Evolutionary conservation across 2,329 filamentous ascomycete genomes (phyloP), one percentile per base, ranked within the genome.

Genomic region (Talaromyces amestolkiae): DNA sequence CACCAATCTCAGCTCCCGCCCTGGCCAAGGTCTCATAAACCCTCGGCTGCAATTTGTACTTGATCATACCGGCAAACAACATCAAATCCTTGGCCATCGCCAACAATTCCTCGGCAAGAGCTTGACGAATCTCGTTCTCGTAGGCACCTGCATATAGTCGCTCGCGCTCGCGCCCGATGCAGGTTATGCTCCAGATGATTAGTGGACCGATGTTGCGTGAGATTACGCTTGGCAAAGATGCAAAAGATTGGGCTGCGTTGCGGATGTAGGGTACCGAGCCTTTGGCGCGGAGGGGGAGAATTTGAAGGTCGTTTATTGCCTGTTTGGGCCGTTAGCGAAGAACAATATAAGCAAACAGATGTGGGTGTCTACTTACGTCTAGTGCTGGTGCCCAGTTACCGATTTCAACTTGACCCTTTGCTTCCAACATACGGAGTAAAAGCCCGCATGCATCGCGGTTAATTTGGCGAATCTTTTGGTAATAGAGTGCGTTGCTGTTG

Each of bases 121-220:
- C 74, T 65, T 79, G 76, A 56, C 78, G 74, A 65, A 79, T 78
- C 61, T 80, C 78, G 65, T 77, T 80, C 70, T 90, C 92, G 77
- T 90, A 97, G 71, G 89, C 86, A 33, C 89, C 88, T 66, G 83
- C 85, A 64, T 85, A 84, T 56, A 96, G 84, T 67, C 88, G 82
- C 71, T 91, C 89, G 68, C 91, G 87, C 78, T 97, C 90, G 65
- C 88, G 86, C 59, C 90, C 89, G 78, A 93, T 96, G 80, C 91
- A 93, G 49, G 90, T 86, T 70, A 99, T 92, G 59, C 92, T 92
- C 95, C 95, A 98, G 81, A 97, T 90, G 68, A 99, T 85, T 68
- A 98, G 84, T 77, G 94, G 92, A 19, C 94, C 94, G 71, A 97
- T 89, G 73, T 95, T 96, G 75, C 92, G 89, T 2, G 93, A 90